Conservation (phyloP, 1,139 yeast genomes). For the Scheffersomyces illinoinensis region DNA sequence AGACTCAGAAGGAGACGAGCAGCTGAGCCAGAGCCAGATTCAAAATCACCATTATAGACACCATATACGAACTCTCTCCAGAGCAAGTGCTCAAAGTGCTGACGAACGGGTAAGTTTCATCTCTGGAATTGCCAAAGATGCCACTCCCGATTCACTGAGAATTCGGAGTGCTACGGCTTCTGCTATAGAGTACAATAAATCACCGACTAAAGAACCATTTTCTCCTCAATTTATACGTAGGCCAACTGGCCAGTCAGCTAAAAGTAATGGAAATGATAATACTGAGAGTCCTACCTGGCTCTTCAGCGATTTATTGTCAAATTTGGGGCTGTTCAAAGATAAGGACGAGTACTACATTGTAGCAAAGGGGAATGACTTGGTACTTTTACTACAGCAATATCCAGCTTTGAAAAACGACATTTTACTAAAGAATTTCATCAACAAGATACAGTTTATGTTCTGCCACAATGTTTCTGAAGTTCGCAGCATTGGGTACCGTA, state of each 20-base stretch:
- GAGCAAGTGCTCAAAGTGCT: not conserved
- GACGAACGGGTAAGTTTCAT: not conserved
- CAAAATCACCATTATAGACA: slow-evolving; percentile 2
- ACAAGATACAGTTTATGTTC: slow-evolving; percentile 61
- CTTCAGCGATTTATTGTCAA: slow-evolving; percentile 33
- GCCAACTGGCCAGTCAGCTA: not conserved
- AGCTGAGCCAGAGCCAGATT: not conserved
- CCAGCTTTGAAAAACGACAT: slow-evolving; percentile 69
- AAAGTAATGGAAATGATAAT: slow-evolving; percentile 4
- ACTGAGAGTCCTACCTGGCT: slow-evolving; percentile 40
- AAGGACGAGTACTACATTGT: slow-evolving; percentile 51
- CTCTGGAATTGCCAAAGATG: slow-evolving; percentile 5
- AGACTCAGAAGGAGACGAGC: slow-evolving; percentile 3
- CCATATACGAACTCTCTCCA: not conserved
- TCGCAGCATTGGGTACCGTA: slow-evolving; percentile 72
- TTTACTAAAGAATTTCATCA: slow-evolving; percentile 60
- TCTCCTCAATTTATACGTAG: not conserved
- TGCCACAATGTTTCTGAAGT: slow-evolving; percentile 62
- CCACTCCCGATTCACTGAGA: slow-evolving; percentile 7
- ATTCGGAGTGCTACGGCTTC: slow-evolving; percentile 11
- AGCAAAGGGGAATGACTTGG: slow-evolving; percentile 63
- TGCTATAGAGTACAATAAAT: not conserved
- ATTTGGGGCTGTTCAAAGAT: slow-evolving; percentile 27
- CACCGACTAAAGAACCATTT: slow-evolving; percentile 2
- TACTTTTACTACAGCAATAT: slow-evolving; percentile 53